These are phyloP conservation scores for Aspergillus calidoustus DNA, from an alignment of 2,329 filamentous ascomycete species.

Conservation along the genomic window DNA sequence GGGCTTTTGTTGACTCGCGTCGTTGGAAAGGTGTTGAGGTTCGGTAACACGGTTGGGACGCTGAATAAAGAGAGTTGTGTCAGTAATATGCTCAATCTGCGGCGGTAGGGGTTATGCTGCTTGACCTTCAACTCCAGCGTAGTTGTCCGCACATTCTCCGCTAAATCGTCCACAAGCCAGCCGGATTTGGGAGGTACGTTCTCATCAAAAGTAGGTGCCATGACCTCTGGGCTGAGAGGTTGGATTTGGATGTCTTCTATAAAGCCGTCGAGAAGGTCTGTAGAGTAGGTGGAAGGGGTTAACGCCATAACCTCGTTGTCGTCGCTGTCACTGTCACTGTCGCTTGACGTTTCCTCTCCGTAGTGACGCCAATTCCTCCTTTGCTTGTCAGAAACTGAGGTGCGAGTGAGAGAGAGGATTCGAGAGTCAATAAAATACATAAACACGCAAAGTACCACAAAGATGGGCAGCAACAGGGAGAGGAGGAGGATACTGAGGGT, in stretches of 20 bases:
- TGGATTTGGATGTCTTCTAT: conserved; percentile 27
- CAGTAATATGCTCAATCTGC: neutral
- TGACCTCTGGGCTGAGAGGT: conserved; percentile 14
- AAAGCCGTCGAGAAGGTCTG: conserved; percentile 21
- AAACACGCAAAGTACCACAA: conserved; percentile 6
- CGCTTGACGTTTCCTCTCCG: neutral
- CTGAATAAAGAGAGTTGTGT: neutral
- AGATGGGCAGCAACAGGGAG: neutral
- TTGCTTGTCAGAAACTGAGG: neutral
- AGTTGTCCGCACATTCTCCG: conserved; percentile 22
- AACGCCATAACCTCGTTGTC: neutral
- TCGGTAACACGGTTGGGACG: neutral
- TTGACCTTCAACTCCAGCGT: conserved; percentile 22
- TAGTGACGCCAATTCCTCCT: neutral
- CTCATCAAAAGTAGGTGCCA: neutral
- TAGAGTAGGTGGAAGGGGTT: neutral
- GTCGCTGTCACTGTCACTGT: neutral
- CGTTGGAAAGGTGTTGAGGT: neutral
- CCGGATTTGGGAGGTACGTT: conserved; percentile 1
- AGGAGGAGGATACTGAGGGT: neutral
- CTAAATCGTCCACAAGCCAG: conserved; percentile 17
- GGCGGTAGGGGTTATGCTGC: neutral
- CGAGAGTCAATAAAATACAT: neutral
- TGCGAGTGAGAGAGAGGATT: neutral
- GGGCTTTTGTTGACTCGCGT: neutral